Conservation (phyloP, 768 basidiomycete species). For the Leccinum aurantiacum region DNA sequence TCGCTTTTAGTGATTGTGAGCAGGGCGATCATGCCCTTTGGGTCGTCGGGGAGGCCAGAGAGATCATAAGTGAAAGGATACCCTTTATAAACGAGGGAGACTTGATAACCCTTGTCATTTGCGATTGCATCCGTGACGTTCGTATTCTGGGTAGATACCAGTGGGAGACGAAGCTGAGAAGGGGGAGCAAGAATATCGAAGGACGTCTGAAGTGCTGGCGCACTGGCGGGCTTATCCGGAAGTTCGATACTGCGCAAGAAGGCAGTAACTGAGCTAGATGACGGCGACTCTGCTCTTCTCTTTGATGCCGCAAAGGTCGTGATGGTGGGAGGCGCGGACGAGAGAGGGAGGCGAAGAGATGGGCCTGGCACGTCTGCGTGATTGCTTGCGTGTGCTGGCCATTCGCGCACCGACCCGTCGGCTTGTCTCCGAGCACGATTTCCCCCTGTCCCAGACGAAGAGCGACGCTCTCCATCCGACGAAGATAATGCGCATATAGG, state of each 20-base stretch:
- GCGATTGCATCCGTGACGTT: background rate
- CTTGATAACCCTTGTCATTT: conserved; percentile 13
- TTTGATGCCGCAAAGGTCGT: background rate
- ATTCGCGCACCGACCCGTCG: conserved; percentile 9
- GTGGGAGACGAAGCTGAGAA: conserved; percentile 11
- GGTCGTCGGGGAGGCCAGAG: conserved; percentile 31
- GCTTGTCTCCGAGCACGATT: conserved; percentile 7
- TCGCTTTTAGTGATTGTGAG: conserved; percentile 30
- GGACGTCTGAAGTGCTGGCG: conserved; percentile 14
- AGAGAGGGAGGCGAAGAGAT: conserved; percentile 17
- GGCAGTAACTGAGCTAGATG: conserved; percentile 18
- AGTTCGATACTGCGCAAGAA: conserved; percentile 29
- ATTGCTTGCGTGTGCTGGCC: conserved; percentile 3
- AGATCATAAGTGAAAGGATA: conserved; percentile 31
- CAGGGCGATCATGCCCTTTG: conserved; percentile 26
- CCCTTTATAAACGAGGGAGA: conserved; percentile 29
- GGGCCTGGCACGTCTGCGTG: conserved; percentile 13
- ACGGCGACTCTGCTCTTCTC: conserved; percentile 11
- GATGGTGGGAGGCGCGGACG: conserved; percentile 4
- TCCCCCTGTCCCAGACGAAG: conserved; percentile 8
- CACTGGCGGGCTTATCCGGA: conserved; percentile 16
- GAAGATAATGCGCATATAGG: background rate
- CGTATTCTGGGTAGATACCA: conserved; percentile 12
- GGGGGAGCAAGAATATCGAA: conserved; percentile 3
- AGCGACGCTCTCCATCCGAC: conserved; percentile 6